phyloP scores from a whole-genome alignment of 2,329 filamentous ascomycete genomes.

The Sarocladiaceae sp. region DNA sequence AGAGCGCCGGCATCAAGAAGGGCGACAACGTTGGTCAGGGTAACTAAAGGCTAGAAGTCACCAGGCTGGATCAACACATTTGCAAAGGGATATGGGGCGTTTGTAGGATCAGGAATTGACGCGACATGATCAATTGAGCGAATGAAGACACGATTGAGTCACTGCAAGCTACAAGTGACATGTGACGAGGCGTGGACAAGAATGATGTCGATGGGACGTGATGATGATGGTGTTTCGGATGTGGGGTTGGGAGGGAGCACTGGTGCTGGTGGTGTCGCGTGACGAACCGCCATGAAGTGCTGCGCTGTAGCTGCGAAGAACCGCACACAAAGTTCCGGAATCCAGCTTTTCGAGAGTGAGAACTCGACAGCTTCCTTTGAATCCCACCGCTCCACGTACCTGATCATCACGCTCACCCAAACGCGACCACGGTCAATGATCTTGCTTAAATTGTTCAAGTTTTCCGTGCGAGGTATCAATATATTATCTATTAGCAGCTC shows the following conservation, averaged over 20 bases:
- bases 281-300: too few relatives aligned
- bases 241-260: too few relatives aligned
- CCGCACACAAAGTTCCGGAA: too few relatives aligned
- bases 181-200: not conserved
- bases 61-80: not conserved
- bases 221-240: not conserved
- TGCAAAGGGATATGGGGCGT: not conserved
- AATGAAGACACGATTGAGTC: not conserved
- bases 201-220: not conserved
- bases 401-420: too few relatives aligned
- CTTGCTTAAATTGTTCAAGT: not conserved
- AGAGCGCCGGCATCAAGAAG: constrained; percentile 34
- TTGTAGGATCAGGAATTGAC: constrained; percentile 5
- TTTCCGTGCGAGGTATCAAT: not conserved
- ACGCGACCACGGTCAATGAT: too few relatives aligned
- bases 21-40: constrained; percentile 37
- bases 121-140: constrained; percentile 8
- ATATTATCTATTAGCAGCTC: not conserved
- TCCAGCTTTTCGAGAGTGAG: too few relatives aligned
- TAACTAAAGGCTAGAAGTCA: constrained; percentile 11
- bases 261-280: too few relatives aligned
- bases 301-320: too few relatives aligned
- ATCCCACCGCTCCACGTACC: too few relatives aligned
- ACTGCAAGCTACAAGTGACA: not conserved
- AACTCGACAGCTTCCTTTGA: too few relatives aligned